Percentiles rank a stretch among this genome's conserved stretches.
Conservation (phyloP, 495 filamentous ascomycete genomes). For the Penicillium verhagenii region DNA sequence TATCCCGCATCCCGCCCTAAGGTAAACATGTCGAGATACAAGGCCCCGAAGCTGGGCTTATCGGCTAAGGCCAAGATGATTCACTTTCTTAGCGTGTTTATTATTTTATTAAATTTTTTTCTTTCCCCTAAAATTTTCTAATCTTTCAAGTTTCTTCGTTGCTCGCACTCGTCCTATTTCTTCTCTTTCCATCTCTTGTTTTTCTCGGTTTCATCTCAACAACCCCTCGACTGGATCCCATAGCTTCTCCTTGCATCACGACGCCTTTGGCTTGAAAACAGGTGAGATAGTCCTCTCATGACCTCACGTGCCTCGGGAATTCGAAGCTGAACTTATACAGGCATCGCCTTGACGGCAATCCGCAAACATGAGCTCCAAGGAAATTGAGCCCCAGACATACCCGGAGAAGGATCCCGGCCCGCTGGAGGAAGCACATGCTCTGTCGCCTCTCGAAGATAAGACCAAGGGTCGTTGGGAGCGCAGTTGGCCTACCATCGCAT, state of each 20-base stretch:
- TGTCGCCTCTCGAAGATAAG: constrained; percentile 36
- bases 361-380: neutral
- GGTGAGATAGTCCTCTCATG: neutral
- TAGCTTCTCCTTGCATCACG: neutral
- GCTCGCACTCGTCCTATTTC: too few species aligned
- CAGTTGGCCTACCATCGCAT: constrained; percentile 70
- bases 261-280: too few species aligned
- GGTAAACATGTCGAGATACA: neutral
- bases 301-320: neutral
- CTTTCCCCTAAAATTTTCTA: too few species aligned
- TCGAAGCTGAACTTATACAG: neutral
- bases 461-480: constrained; percentile 57
- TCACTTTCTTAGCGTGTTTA: too few species aligned
- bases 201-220: too few species aligned
- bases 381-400: neutral
- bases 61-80: neutral
- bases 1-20: neutral
- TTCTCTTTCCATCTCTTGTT: too few species aligned
- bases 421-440: constrained; percentile 16
- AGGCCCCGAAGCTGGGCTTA: neutral
- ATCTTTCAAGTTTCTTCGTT: too few species aligned
- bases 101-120: too few species aligned
- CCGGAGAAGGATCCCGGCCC: constrained; percentile 16
- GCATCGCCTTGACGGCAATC: neutral
- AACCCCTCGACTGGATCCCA: too few species aligned